phyloP scores from a whole-genome alignment of 2,329 filamentous ascomycete genomes.

The Decorospora gaudefroyi region DNA sequence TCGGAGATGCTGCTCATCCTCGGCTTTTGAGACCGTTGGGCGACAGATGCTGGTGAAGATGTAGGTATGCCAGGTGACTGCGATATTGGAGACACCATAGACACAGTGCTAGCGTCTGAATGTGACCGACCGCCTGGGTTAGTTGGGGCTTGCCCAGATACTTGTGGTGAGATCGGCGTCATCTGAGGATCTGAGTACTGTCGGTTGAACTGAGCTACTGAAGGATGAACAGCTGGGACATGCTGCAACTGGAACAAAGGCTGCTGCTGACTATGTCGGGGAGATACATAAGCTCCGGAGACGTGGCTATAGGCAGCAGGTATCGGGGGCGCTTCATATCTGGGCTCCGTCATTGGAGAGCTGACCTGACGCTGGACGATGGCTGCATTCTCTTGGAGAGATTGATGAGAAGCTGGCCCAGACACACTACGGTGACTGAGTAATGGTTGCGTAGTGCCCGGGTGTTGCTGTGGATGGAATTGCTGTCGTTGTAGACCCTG shows the following conservation, averaged over 20 bases:
- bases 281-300: slow-evolving; percentile 38
- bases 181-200: slow-evolving; percentile 39
- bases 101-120: slow-evolving; percentile 36
- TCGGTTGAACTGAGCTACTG: slow-evolving; percentile 19
- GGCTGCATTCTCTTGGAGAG: slow-evolving; percentile 15
- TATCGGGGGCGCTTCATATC: slow-evolving; percentile 45
- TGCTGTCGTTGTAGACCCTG: too few species aligned
- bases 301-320: slow-evolving; percentile 45
- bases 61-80: slow-evolving; percentile 26
- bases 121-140: slow-evolving; percentile 29
- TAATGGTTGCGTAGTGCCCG: slow-evolving; percentile 11
- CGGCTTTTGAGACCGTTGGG: slow-evolving; percentile 29
- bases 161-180: slow-evolving; percentile 40
- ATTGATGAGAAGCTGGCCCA: slow-evolving; percentile 20
- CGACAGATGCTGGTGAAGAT: slow-evolving; percentile 15
- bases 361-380: slow-evolving; percentile 28
- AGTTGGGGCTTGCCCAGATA: slow-evolving; percentile 39
- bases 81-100: slow-evolving; percentile 40
- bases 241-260: slow-evolving; percentile 20
- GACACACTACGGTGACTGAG: slow-evolving; percentile 27
- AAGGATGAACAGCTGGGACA: slow-evolving; percentile 8
- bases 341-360: slow-evolving; percentile 33
- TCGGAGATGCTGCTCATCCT: slow-evolving; percentile 47
- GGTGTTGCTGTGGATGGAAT: slow-evolving; percentile 12
- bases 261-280: slow-evolving; percentile 22